phyloP scores from a whole-genome alignment of 2,329 filamentous ascomycete species.

The Aspergillus carbonarius region DNA sequence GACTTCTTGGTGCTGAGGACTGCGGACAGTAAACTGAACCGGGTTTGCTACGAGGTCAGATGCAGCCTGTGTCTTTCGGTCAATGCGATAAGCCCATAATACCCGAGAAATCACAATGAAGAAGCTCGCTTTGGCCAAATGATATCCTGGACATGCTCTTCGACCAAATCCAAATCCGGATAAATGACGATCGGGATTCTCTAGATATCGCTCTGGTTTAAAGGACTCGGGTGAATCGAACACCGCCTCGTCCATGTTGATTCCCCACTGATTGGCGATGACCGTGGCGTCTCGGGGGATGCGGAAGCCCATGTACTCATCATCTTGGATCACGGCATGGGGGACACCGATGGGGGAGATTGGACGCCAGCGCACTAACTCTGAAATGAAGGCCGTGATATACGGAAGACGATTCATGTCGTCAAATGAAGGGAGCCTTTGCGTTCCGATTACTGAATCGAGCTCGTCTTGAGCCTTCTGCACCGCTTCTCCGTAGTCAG shows the following conservation, averaged over 20 bases:
- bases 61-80: not conserved
- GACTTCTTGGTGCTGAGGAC: no score
- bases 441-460: conserved; percentile 31
- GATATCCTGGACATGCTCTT: conserved; percentile 11
- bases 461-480: conserved; percentile 38
- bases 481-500: conserved; percentile 45
- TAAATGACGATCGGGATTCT: conserved; percentile 7
- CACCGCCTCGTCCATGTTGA: conserved; percentile 40
- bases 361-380: conserved; percentile 39
- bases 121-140: conserved; percentile 1
- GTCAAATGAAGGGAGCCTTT: conserved; percentile 32
- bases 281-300: conserved; percentile 50
- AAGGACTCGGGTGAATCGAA: conserved; percentile 40
- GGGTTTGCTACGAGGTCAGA: no score
- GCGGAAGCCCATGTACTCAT: conserved; percentile 48
- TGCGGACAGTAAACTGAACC: no score
- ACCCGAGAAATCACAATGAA: conserved; percentile 11
- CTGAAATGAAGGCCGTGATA: conserved; percentile 33
- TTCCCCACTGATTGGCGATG: conserved; percentile 43
- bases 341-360: conserved; percentile 47
- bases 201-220: conserved; percentile 36
- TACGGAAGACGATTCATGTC: conserved; percentile 34
- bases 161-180: conserved; percentile 16
- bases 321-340: conserved; percentile 48
- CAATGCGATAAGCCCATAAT: conserved; percentile 11